These are phyloP conservation scores for Dothideomycetes sp. DNA, from an alignment of 2,329 filamentous ascomycete genomes.

Conservation along the genomic window DNA sequence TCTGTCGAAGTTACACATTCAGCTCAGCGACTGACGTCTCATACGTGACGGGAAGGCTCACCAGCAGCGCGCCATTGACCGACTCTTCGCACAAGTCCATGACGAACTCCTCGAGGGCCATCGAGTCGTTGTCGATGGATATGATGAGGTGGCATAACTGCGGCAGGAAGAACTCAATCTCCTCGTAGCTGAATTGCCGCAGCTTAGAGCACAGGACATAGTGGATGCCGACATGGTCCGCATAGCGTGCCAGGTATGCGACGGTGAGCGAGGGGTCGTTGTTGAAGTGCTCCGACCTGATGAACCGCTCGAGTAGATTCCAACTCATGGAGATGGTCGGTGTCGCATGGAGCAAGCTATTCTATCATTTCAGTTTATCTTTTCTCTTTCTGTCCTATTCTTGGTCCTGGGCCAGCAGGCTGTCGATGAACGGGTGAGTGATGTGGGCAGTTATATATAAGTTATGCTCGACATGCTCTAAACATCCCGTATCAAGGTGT, in stretches of 20 bases:
- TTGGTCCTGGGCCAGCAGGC: too few species aligned
- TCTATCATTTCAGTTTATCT: background rate
- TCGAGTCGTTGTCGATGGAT: slow-evolving; percentile 81
- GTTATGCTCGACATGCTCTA: too few species aligned
- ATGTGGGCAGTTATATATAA: too few species aligned
- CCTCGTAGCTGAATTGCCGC: slow-evolving; percentile 79
- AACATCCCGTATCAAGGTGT: too few species aligned
- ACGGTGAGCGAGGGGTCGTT: slow-evolving; percentile 80
- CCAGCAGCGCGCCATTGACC: slow-evolving; percentile 71
- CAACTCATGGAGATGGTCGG: slow-evolving; percentile 42
- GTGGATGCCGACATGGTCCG: slow-evolving; percentile 81
- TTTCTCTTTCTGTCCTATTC: too few species aligned
- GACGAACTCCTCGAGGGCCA: slow-evolving; percentile 81
- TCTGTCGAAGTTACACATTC: slow-evolving; percentile 37
- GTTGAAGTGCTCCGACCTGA: slow-evolving; percentile 91
- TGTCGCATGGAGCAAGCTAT: background rate
- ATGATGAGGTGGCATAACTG: slow-evolving; percentile 79
- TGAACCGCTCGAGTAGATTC: slow-evolving; percentile 81
- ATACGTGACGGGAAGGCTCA: too few species aligned
- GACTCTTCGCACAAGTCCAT: slow-evolving; percentile 80
- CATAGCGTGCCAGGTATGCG: slow-evolving; percentile 79
- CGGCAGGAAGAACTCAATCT: slow-evolving; percentile 86
- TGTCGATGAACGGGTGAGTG: too few species aligned
- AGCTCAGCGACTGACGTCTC: too few species aligned
- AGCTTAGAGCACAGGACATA: slow-evolving; percentile 83